Base-by-base conservation (phyloP, 768 basidiomycete species). In the Tricholoma sp. region DNA sequence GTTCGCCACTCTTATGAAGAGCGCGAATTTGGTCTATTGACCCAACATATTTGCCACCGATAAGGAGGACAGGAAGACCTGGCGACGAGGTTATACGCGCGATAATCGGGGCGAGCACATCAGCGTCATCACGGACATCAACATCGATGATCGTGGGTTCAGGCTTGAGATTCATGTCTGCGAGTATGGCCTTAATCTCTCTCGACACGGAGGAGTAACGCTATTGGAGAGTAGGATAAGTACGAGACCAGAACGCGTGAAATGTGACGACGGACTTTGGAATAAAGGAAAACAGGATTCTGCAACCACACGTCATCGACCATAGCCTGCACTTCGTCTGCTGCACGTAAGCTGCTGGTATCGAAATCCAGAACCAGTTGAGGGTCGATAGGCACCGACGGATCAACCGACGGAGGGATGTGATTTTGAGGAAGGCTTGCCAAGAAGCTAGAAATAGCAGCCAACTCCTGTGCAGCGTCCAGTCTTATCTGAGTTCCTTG, bases 301-400 rank as follows among this genome's bases (percentile, higher is more conserved):
- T 80, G 77, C 3, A 76, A 62, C 91, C 91, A 92, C 1, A 88
- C 82, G 31, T 89, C 83, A 1, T 76, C 70, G 6, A 85, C 79
- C 66, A 91, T 74, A 1, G 74, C 72, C 33, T 70, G 66, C 32
- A 91, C 72, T 67, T 91, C 89, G 33, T 82, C 79, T 17, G 65
- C 62, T 0, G 89, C 88, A 12, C 79, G 77, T 2, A 80, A 71
- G 42, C 80, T 74, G n/a, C 84, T 80, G 0, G 88, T 87, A 66
- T 93, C 89, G 66, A 93, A 94, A 63, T 89, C 91, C 41, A 94
- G 78, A 4, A 94, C 80, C 55, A 92, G 81, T 63, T 90, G 81
- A 3, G 91, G 89, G 67, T 93, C 90, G 56, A 92, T 82, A 7
- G 89, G 81, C 10, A 62, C 60, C 10, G 75, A 62, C 0, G 91